Percentiles rank a stretch among this genome's conserved stretches.
These are phyloP conservation scores for Ambispora gerdemannii DNA, from an alignment of 192 early-diverging fungal genomes.

Conservation along the genomic window DNA sequence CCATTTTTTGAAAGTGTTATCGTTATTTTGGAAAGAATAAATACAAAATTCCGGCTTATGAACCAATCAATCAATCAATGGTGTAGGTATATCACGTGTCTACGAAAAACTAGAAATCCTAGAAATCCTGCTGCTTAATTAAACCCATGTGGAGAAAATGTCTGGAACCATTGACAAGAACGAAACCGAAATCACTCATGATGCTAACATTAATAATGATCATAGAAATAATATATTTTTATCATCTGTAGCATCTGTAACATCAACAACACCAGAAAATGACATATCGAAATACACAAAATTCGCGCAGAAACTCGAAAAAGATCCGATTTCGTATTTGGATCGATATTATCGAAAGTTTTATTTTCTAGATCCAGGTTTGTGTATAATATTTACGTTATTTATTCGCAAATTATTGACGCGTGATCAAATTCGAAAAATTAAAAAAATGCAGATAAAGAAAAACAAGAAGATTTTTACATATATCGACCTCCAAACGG, in stretches of 20 bases:
- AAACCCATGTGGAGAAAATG: background rate
- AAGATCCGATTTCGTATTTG: constrained; percentile 8
- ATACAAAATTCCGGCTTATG: background rate
- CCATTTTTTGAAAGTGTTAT: background rate
- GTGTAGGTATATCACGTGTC: background rate
- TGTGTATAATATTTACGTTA: background rate
- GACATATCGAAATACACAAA: background rate
- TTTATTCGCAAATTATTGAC: background rate
- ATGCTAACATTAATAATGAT: background rate
- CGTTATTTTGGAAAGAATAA: background rate
- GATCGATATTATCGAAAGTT: constrained; percentile 4
- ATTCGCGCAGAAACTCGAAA: background rate
- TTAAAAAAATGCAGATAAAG: background rate
- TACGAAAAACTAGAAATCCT: background rate
- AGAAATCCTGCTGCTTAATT: background rate
- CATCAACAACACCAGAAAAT: background rate
- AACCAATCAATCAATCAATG: background rate
- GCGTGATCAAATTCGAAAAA: background rate
- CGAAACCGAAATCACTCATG: background rate
- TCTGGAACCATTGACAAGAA: background rate
- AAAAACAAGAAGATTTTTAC: constrained; percentile 1
- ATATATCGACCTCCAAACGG: constrained; percentile 18
- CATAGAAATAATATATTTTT: background rate
- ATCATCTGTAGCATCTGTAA: background rate
- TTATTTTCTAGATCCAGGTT: constrained; percentile 13